Evolutionary conservation across 306 rosid species (phyloP).

Genomic region (Begonia loranthoides): DNA sequence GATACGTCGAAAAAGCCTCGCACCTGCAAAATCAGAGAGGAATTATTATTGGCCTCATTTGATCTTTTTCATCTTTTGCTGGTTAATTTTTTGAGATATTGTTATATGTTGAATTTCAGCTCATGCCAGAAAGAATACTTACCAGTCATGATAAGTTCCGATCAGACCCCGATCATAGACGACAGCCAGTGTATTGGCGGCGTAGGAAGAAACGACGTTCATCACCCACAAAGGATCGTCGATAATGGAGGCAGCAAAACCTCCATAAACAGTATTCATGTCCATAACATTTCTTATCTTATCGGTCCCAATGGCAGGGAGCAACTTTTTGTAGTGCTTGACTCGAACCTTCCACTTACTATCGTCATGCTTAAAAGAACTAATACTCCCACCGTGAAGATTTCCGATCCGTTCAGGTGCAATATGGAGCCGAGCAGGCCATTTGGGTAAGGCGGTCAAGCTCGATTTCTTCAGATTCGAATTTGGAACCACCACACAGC

Average conservation of each 20-base stretch:
- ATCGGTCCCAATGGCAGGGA: conserved; percentile 64
- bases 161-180: conserved; percentile 87
- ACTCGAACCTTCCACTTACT: conserved; percentile 71
- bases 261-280: conserved; percentile 84
- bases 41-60: too few relatives aligned
- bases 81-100: neutral
- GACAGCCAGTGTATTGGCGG: conserved; percentile 65
- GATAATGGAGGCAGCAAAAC: conserved; percentile 67
- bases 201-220: conserved; percentile 92
- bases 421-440: conserved; percentile 66
- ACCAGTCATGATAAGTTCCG: conserved; percentile 95
- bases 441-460: conserved; percentile 41
- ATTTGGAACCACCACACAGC: conserved; percentile 64
- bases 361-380: conserved; percentile 59
- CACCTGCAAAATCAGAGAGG: conserved; percentile 73
- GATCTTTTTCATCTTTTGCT: neutral
- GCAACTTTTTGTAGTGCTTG: conserved; percentile 77
- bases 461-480: conserved; percentile 46
- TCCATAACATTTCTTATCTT: conserved; percentile 93
- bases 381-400: conserved; percentile 44
- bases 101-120: too few relatives aligned
- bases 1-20: conserved; percentile 95
- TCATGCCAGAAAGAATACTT: too few relatives aligned
- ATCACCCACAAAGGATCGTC: conserved; percentile 92
- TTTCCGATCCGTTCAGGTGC: conserved; percentile 54